Conservation (phyloP, 2,329 filamentous ascomycete genomes). For the Pyrenochaeta sp. region DNA sequence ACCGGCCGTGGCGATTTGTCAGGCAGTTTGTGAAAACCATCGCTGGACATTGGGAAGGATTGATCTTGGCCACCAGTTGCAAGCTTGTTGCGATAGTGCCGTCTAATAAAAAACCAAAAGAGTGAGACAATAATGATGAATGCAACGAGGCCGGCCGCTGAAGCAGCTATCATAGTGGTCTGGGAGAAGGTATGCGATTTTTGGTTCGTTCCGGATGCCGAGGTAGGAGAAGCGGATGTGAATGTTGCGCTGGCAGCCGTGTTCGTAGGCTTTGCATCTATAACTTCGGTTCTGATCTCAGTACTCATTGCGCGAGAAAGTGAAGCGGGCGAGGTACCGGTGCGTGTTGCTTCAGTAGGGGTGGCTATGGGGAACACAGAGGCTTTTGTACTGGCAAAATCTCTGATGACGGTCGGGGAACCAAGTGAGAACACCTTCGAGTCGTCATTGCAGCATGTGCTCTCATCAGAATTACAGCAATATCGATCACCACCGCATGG, state of each 20-base stretch:
- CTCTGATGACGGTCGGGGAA: slow-evolving; percentile 16
- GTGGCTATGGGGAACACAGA: slow-evolving; percentile 5
- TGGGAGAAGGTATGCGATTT: slow-evolving; percentile 3
- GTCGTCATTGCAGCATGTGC: slow-evolving; percentile 26
- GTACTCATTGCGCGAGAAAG: not conserved
- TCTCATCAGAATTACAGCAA: slow-evolving; percentile 18
- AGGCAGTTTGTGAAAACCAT: slow-evolving; percentile 20
- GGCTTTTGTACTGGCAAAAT: slow-evolving; percentile 10
- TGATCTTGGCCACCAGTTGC: slow-evolving; percentile 11
- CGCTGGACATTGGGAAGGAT: slow-evolving; percentile 16
- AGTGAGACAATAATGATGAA: slow-evolving; percentile 6
- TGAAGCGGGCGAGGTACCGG: not conserved
- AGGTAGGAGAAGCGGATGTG: not conserved
- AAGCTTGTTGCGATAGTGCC: slow-evolving; percentile 22
- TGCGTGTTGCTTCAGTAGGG: not conserved
- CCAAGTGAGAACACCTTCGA: slow-evolving; percentile 20
- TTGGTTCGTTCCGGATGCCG: not conserved
- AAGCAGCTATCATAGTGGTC: slow-evolving; percentile 9
- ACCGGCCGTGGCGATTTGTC: slow-evolving; percentile 24
- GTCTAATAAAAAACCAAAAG: slow-evolving; percentile 22
- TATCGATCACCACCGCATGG: slow-evolving; percentile 20
- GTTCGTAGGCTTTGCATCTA: not conserved
- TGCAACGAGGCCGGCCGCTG: slow-evolving; percentile 6
- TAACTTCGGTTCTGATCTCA: not conserved
- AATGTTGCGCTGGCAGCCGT: not conserved